Evolutionary conservation across 2,329 filamentous ascomycete species (phyloP).

Genomic region (Talaromyces marneffei): DNA sequence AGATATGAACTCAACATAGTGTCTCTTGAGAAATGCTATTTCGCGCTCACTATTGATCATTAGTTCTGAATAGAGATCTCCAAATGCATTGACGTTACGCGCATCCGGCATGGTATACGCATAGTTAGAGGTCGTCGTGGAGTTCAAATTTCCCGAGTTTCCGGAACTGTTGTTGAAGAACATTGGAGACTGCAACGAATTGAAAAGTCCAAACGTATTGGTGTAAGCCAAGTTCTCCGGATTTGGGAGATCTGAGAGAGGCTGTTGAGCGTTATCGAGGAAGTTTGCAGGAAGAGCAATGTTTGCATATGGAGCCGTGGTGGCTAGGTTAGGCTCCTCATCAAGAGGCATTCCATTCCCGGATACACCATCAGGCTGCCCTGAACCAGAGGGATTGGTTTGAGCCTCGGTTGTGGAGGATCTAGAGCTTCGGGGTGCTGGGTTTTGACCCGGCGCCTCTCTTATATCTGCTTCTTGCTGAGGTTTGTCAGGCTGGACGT

Average conservation of each 20-base stretch:
- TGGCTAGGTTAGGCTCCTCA: neutral
- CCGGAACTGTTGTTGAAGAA: neutral
- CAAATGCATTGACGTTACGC: constrained; percentile 17
- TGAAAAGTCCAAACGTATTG: neutral
- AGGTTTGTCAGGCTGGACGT: neutral
- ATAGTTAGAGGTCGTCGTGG: neutral
- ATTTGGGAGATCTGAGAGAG: neutral
- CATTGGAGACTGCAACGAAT: neutral
- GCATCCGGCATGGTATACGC: neutral
- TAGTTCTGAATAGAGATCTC: constrained; percentile 32
- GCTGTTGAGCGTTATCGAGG: neutral
- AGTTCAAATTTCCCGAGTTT: neutral
- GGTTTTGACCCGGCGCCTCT: neutral
- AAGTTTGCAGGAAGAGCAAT: neutral
- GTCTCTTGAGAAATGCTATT: constrained; percentile 32
- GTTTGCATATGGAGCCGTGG: neutral
- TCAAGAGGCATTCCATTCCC: neutral
- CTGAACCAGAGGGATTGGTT: neutral
- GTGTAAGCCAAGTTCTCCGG: neutral
- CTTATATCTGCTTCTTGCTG: neutral
- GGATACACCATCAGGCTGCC: neutral
- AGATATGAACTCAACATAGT: constrained; percentile 32
- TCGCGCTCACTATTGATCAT: constrained; percentile 36
- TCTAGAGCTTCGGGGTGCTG: neutral
- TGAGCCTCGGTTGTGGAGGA: neutral